These are phyloP conservation scores for Ophiostoma tasmaniense DNA, from an alignment of 2,329 filamentous ascomycete species.

Conservation along the genomic window DNA sequence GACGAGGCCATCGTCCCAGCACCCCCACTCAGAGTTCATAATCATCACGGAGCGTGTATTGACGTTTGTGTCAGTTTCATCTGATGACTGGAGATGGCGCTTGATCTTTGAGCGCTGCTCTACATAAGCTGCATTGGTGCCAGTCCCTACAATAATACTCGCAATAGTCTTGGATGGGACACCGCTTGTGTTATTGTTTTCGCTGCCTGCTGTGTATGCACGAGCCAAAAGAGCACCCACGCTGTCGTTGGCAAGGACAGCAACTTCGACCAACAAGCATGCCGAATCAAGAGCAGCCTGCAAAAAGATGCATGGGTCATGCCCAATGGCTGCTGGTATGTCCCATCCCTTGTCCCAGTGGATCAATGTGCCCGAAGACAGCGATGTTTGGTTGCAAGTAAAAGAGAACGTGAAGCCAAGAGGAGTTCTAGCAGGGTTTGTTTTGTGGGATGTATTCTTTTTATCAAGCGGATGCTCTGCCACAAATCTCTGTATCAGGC, in stretches of 20 bases:
- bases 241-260: slow-evolving; percentile 95
- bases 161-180: slow-evolving; percentile 42
- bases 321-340: slow-evolving; percentile 80
- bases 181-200: slow-evolving; percentile 63
- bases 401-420: slow-evolving; percentile 98
- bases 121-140: slow-evolving; percentile 93
- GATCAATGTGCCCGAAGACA: slow-evolving; percentile 87
- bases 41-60: slow-evolving; percentile 75
- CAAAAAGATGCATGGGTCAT: slow-evolving; percentile 84
- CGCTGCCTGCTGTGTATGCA: slow-evolving; percentile 54
- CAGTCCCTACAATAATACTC: slow-evolving; percentile 92
- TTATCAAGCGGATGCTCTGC: slow-evolving; percentile 27
- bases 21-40: slow-evolving; percentile 96
- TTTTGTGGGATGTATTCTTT: slow-evolving; percentile 38
- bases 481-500: slow-evolving; percentile 85
- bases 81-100: not conserved
- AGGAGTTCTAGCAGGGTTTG: slow-evolving; percentile 54
- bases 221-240: slow-evolving; percentile 95
- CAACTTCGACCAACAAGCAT: slow-evolving; percentile 79
- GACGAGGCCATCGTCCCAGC: slow-evolving; percentile 85
- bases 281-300: slow-evolving; percentile 82
- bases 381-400: slow-evolving; percentile 83
- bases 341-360: slow-evolving; percentile 98
- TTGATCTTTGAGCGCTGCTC: slow-evolving; percentile 75
- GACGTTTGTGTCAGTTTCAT: slow-evolving; percentile 27